Base-by-base conservation (phyloP, 1,284 basidiomycete species). In the Cutaneotrichosporon mucoides region DNA sequence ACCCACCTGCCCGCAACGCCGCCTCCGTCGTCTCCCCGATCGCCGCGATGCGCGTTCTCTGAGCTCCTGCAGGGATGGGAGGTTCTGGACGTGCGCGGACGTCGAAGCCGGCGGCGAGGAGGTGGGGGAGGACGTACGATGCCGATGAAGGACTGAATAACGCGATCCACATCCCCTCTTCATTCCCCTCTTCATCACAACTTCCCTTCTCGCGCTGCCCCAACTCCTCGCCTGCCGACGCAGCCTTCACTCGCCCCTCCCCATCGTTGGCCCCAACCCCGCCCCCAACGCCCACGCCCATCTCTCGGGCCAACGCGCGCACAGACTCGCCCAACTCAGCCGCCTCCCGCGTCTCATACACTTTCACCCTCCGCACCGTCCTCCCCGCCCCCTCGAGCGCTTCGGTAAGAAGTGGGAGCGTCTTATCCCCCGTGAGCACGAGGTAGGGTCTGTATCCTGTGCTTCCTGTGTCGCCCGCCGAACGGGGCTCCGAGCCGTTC, bases 211-310 rank as follows among this genome's bases (percentile, higher is more conserved):
- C n/a, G n/a, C n/a, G n/a, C n/a, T n/a, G n/a, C n/a, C n/a, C n/a
- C n/a, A n/a, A n/a, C n/a, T n/a, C n/a, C n/a, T n/a, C n/a, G n/a
- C n/a, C n/a, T n/a, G n/a, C n/a, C n/a, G n/a, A n/a, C n/a, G n/a
- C n/a, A n/a, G n/a, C n/a, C n/a, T n/a, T n/a, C n/a, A 24, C 24
- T 24, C 24, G 24, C 84, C 62, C 66, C 89, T 88, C 79, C 83
- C 84, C 81, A 15, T 88, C 84, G 4, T 91, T 79, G 0, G 87
- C 88, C 50, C 24, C 24, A 24, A 3, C 24, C 24, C 24, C 24
- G 24, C 2, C 24, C 24, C 24, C 24, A 24, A 3, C 24, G 24
- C 24, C 24, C 24, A 24, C 24, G 24, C 24, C 24, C 24, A 24
- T 2, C 24, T 24, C 24, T 3, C 24, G 24, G 24, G 85, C 82